Percentiles rank a stretch among this genome's conserved stretches.
phyloP scores from a whole-genome alignment of 1,284 basidiomycete genomes.

The Ganoderma sinense region DNA sequence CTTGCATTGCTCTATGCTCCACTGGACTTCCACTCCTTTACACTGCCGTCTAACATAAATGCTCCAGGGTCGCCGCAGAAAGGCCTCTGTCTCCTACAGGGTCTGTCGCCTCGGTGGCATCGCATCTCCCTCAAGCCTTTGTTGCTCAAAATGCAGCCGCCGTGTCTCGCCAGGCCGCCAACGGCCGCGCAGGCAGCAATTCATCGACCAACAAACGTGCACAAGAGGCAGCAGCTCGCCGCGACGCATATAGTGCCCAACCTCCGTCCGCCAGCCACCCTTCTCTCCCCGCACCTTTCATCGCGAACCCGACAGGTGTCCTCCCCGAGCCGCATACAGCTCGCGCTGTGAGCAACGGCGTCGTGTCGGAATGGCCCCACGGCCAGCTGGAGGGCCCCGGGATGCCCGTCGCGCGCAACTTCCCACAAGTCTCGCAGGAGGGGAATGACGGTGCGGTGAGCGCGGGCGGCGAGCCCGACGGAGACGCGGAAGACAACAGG shows the following conservation, averaged over 20 bases:
- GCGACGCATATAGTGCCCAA: constrained; percentile 45
- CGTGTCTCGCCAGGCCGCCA: constrained; percentile 32
- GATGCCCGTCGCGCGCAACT: constrained; percentile 66
- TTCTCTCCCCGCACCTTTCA: constrained; percentile 49
- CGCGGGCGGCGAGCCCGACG: constrained; percentile 51
- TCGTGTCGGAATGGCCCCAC: constrained; percentile 48
- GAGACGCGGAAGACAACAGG: constrained; percentile 73
- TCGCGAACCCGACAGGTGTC: constrained; percentile 24
- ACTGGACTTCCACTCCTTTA: neutral
- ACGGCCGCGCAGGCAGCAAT: constrained; percentile 35
- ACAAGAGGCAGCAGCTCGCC: constrained; percentile 35
- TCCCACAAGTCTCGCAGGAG: constrained; percentile 25
- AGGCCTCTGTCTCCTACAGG: constrained; percentile 75
- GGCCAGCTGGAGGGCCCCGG: constrained; percentile 78
- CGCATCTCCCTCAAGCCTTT: constrained; percentile 48
- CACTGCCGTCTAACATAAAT: neutral
- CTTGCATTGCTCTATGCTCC: neutral
- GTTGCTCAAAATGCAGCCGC: constrained; percentile 15
- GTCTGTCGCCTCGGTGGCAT: constrained; percentile 72
- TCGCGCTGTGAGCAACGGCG: constrained; percentile 31
- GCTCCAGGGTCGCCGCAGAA: constrained; percentile 50
- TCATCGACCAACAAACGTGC: constrained; percentile 33
- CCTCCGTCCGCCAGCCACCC: constrained; percentile 50
- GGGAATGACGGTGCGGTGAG: constrained; percentile 36
- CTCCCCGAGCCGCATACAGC: constrained; percentile 23